Conservation (phyloP, 1,284 basidiomycete species). For the Ustilago cynodontis region DNA sequence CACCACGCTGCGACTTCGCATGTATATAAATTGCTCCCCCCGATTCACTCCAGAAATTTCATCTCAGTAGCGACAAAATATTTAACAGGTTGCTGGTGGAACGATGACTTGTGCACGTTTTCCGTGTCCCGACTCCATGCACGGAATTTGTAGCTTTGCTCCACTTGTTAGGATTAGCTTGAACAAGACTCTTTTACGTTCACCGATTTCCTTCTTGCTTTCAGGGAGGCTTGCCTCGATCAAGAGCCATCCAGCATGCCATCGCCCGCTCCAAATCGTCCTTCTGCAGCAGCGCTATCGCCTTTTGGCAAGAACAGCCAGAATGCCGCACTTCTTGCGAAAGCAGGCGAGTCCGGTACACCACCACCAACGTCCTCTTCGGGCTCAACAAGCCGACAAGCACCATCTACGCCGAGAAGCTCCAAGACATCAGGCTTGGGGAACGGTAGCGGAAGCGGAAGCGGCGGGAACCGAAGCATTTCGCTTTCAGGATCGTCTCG, state of each 20-base stretch:
- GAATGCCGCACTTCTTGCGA: conserved; percentile 46
- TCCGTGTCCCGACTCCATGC: conserved; percentile 17
- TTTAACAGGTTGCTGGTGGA: too few species aligned
- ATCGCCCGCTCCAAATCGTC: conserved; percentile 17
- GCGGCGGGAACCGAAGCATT: conserved; percentile 32
- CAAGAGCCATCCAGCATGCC: conserved; percentile 18
- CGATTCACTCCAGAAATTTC: too few species aligned
- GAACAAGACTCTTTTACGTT: neutral
- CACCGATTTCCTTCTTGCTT: too few species aligned
- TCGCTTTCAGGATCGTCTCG: conserved; percentile 35
- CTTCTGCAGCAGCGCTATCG: conserved; percentile 38
- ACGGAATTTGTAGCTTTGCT: conserved; percentile 23
- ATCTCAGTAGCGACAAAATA: too few species aligned
- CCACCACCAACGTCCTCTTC: conserved; percentile 29
- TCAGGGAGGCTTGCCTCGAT: neutral
- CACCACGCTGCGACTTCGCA: too few species aligned
- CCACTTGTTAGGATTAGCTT: conserved; percentile 7
- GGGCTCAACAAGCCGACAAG: conserved; percentile 8
- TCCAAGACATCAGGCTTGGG: conserved; percentile 24
- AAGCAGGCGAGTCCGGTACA: conserved; percentile 33
- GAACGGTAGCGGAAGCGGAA: conserved; percentile 10
- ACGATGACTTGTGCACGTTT: too few species aligned
- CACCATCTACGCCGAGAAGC: conserved; percentile 34
- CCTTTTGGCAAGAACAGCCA: conserved; percentile 58
- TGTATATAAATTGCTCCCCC: too few species aligned